Base-by-base conservation (phyloP, 179 eudicot genomes). In the Silene noctiflora region DNA sequence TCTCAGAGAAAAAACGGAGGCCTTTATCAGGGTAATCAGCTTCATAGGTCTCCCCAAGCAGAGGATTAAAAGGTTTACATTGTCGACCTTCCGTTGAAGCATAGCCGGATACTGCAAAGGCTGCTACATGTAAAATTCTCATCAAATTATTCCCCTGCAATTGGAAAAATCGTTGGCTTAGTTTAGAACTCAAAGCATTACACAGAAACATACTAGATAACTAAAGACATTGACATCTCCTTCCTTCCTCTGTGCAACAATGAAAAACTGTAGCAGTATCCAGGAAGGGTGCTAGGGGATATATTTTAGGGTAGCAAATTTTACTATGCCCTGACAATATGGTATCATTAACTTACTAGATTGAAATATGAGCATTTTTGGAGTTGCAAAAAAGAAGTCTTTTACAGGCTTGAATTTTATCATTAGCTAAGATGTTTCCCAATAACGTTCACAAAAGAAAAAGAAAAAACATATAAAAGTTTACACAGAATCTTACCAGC, bases 1-100 rank as follows among this genome's bases (percentile, higher is more conserved):
- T 95, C 84, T 95, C 99, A 31, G 99, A 95, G 83, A 95, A 95
- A 81, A 95, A 95, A n/a, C 88, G 94, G 21, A 95, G 83, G 58
- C 99, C 99, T 84, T 95, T 92, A 78, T 95, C 99, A 22, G 96
- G 96, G 84, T 92, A 95, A 75, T 95, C 92, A 71, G 97, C 99
- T 84, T 95, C 99, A 75, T 95, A 95, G 33, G 99, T 93, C 84
- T 95, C 99, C 69, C 99, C 99, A 9, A 95, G 96, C 31, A 95
- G 93, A 78, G 99, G 99, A 82, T 95, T 95, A 83, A 95, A 95
- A 62, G 99, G 99, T 82, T 95, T 95, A 91, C 99, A 95, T 74
- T 92, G 97, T 66, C 97, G 91, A 79, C 99, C 99, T 84, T 95
- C 99, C 27, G 97, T 95, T 66, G 99, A 95, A 73, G 99, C 96